Conservation (phyloP, 805 yeast genomes). For the Candida vartiovaarae region DNA sequence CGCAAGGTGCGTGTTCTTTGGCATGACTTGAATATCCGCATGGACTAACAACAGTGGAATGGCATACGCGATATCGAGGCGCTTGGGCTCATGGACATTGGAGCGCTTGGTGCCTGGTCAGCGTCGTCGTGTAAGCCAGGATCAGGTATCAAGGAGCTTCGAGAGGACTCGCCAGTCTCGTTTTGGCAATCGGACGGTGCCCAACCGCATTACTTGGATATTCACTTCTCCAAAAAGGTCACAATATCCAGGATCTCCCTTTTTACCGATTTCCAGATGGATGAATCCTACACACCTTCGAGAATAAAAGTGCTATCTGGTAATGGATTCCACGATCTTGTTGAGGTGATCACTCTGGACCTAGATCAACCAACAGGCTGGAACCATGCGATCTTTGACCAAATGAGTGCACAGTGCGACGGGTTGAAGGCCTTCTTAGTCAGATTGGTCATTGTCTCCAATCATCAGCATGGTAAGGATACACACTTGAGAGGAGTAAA, state of each 20-base stretch:
- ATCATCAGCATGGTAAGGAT: constrained; percentile 95
- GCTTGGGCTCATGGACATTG: constrained; percentile 62
- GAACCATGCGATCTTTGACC: constrained; percentile 53
- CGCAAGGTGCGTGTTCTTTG: constrained; percentile 11
- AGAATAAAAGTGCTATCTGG: constrained; percentile 63
- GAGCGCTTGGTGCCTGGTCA: constrained; percentile 78
- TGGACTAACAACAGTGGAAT: constrained; percentile 5
- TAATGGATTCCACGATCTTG: constrained; percentile 69
- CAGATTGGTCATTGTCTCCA: constrained; percentile 55
- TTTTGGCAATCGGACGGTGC: constrained; percentile 96
- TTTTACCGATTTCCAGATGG: constrained; percentile 62
- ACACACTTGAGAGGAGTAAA: constrained; percentile 78
- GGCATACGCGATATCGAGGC: constrained; percentile 53
- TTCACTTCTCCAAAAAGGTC: constrained; percentile 75
- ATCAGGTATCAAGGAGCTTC: constrained; percentile 59
- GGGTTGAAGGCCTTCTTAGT: constrained; percentile 61
- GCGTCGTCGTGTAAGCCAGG: constrained; percentile 72
- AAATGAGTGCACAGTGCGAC: constrained; percentile 29
- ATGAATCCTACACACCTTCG: constrained; percentile 91
- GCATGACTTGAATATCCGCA: not conserved
- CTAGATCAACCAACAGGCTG: constrained; percentile 71
- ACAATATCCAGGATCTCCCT: constrained; percentile 60
- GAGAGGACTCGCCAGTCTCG: constrained; percentile 63
- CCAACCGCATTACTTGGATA: constrained; percentile 77
- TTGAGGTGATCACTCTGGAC: constrained; percentile 54